Evolutionary conservation across 169 alveolate genomes (phyloP).

Genomic region (Eimeria brunetti): DNA sequence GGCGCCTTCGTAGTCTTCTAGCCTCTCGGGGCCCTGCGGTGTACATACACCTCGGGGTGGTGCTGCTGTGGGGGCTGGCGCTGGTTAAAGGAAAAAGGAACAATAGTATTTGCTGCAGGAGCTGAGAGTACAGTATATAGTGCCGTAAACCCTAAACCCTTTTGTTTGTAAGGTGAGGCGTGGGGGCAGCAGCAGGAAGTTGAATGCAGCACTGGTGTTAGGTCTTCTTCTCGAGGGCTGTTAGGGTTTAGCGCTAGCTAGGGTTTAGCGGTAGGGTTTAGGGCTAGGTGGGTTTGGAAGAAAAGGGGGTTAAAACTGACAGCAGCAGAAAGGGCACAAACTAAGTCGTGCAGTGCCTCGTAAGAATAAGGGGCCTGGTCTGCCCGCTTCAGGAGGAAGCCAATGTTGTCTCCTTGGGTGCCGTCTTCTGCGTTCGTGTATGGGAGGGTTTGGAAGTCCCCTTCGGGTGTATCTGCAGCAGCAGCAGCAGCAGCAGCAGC

Average conservation of each 20-base stretch:
- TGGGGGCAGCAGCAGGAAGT: background rate
- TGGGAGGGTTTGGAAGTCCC: background rate
- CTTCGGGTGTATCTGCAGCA: conserved; percentile 27
- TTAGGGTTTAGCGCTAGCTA: conserved; percentile 10
- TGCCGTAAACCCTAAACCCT: too few relatives aligned
- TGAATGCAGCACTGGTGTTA: background rate
- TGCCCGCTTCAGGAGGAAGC: conserved; percentile 42
- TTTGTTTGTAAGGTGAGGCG: too few relatives aligned
- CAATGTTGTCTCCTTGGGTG: conserved; percentile 1
- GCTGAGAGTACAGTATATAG: background rate
- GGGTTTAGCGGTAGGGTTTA: conserved; percentile 4
- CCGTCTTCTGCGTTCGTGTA: background rate
- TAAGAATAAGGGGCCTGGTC: conserved; percentile 75
- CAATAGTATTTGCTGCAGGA: background rate
- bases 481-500: background rate
- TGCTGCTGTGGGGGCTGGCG: too few relatives aligned
- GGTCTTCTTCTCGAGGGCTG: background rate
- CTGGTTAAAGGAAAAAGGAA: too few relatives aligned
- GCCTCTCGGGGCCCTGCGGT: conserved; percentile 67
- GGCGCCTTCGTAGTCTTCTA: conserved; percentile 71
- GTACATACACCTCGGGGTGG: background rate
- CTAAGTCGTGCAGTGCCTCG: conserved; percentile 68
- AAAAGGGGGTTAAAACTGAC: background rate
- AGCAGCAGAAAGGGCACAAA: conserved; percentile 62
- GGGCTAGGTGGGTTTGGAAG: background rate